These are phyloP conservation scores for Spirogloea muscicola DNA, from an alignment of 139 green algal species.

Conservation along the genomic window DNA sequence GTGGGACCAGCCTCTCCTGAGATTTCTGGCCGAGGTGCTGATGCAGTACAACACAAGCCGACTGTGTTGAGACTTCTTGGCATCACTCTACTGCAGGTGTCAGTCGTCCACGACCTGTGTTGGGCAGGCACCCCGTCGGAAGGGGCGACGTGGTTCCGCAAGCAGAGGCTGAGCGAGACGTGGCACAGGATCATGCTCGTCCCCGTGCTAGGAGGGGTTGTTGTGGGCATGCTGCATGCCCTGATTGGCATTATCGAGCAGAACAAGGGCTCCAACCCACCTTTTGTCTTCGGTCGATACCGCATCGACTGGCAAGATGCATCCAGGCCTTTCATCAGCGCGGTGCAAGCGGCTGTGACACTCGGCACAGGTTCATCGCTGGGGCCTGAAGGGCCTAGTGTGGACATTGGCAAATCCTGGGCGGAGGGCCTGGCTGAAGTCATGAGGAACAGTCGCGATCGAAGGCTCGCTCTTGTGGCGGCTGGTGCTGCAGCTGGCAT, in stretches of 20 bases:
- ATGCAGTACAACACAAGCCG: too few species aligned
- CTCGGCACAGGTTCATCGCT: conserved; percentile 77
- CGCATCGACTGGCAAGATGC: conserved; percentile 30
- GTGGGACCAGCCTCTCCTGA: too few species aligned
- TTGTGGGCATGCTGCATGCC: conserved; percentile 45
- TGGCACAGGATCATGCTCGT: conserved; percentile 49
- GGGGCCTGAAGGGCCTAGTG: conserved; percentile 84
- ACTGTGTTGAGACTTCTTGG: too few species aligned
- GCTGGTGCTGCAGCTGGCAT: conserved; percentile 78
- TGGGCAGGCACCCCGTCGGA: conserved; percentile 39
- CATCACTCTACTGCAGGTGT: conserved; percentile 45
- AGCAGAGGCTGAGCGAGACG: conserved; percentile 26
- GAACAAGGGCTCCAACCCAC: neutral
- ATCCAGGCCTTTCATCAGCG: conserved; percentile 35
- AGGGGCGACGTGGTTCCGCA: conserved; percentile 37
- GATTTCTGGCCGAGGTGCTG: too few species aligned
- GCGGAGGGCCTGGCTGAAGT: conserved; percentile 44
- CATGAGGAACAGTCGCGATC: conserved; percentile 37
- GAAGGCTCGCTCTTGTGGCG: conserved; percentile 70
- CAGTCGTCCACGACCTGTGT: conserved; percentile 36
- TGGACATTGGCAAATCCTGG: conserved; percentile 82
- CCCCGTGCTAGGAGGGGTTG: conserved; percentile 36
- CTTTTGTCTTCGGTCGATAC: neutral
- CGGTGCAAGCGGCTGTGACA: conserved; percentile 66
- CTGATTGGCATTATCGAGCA: conserved; percentile 45